A percentile compares a stretch with the other conserved stretches of the same genome.
These are phyloP conservation scores for Cercospora berteroae DNA, from an alignment of 2,329 filamentous ascomycete genomes.

Conservation along the genomic window DNA sequence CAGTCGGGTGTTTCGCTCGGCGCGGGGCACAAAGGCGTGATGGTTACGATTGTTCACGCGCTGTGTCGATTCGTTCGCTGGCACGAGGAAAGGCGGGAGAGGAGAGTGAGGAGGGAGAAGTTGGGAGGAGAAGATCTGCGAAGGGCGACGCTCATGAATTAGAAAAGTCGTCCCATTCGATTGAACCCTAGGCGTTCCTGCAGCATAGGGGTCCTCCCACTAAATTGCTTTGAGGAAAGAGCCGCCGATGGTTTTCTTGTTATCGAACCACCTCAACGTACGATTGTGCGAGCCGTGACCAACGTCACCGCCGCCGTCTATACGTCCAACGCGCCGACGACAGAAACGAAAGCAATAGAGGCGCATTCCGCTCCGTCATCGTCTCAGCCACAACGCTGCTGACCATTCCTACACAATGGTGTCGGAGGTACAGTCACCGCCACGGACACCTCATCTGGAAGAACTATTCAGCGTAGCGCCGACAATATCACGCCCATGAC, in stretches of 20 bases:
- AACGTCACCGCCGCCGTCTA: neutral
- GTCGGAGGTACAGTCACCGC: neutral
- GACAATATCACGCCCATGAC: neutral
- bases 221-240: neutral
- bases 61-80: neutral
- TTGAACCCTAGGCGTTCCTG: neutral
- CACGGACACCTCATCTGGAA: neutral
- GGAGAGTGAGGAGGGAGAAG: neutral
- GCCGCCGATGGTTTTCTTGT: neutral
- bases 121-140: neutral
- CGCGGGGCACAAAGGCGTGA: slow-evolving; percentile 12
- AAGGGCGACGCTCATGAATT: neutral
- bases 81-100: neutral
- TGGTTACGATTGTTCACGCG: slow-evolving; percentile 13
- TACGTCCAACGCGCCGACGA: neutral
- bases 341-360: neutral
- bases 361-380: neutral
- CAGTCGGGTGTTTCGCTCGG: neutral
- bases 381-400: neutral
- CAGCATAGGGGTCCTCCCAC: slow-evolving; percentile 1
- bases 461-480: neutral
- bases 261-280: slow-evolving; percentile 12
- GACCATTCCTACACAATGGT: neutral
- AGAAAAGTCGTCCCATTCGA: slow-evolving; percentile 6
- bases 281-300: neutral